Base-by-base conservation (phyloP, 192 early-diverging fungal genomes). In the Backusella psychrophila region DNA sequence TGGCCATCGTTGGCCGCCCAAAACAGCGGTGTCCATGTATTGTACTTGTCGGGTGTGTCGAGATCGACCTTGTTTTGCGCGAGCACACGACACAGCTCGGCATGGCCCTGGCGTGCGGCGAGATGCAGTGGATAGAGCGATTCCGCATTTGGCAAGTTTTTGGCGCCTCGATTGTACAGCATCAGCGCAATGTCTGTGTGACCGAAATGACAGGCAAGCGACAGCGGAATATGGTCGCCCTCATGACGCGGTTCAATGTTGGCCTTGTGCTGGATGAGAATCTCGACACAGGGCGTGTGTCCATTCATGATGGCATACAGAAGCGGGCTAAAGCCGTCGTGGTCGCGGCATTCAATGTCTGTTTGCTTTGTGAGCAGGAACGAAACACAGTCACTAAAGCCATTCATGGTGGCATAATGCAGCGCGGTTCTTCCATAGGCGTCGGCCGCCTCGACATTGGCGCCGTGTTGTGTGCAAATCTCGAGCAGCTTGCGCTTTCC, bases 1-100 rank as follows among this genome's bases (percentile, higher is more conserved):
- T 98, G 91, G 2, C 98, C 98, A 73, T 99, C 97, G 69, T 90
- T 91, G 14, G 94, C 94, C 0, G 96, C 94, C 83, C 95, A 98
- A 72, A 99, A 99, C n/a, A 98, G 80, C 0, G 98, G 96, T 6
- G 96, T 93, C 98, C 98, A 99, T 17, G 93, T 91, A 76, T 95
- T 93, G 84, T 98, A 96, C 80, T 92, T 92, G 80, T 99, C 98
- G 3, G 85, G 80, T 21, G 88, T 85, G 56, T 99, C 91, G n/a
- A 95, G 85, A 19, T 94, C 89, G 9, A 89, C 89, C 3, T 88
- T 89, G 36, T 94, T 87, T 5, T 83, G 85, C 34, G 97, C 92
- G 29, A 99, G 81, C 44, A 96, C 83, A 12, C 86, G 83, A 26
- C 90, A 83, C 14, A 99, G 85, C 6, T 88, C 87, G 4, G 86